These are phyloP conservation scores for Selenicereus undatus DNA, from an alignment of 148 eudicot species.

Conservation along the genomic window DNA sequence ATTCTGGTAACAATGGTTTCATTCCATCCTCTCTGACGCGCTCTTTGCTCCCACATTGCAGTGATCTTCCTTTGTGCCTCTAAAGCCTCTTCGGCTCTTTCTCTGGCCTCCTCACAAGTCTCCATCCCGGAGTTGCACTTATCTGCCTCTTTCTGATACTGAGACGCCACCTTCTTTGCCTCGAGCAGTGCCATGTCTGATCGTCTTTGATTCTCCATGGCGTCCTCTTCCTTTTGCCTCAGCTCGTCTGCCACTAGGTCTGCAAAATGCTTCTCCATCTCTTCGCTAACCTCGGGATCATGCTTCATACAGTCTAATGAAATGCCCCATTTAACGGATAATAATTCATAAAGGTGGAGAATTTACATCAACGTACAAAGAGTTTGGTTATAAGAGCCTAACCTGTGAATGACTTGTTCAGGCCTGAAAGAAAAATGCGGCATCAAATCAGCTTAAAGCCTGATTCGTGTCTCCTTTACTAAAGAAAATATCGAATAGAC, in stretches of 20 bases:
- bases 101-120: slow-evolving; percentile 74
- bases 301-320: slow-evolving; percentile 75
- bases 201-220: slow-evolving; percentile 58
- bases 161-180: slow-evolving; percentile 79
- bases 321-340: too few relatives aligned
- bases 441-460: neutral
- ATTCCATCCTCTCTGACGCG: slow-evolving; percentile 75
- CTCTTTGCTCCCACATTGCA: slow-evolving; percentile 71
- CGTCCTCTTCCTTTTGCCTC: slow-evolving; percentile 60
- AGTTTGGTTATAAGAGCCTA: neutral
- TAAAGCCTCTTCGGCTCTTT: slow-evolving; percentile 54
- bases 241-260: slow-evolving; percentile 69
- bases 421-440: neutral
- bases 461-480: too few relatives aligned
- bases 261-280: slow-evolving; percentile 48
- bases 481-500: too few relatives aligned
- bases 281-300: neutral
- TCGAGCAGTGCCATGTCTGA: slow-evolving; percentile 72
- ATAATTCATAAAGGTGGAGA: too few relatives aligned
- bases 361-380: too few relatives aligned
- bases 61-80: slow-evolving; percentile 48
- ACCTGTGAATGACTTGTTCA: neutral
- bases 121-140: slow-evolving; percentile 95
- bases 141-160: slow-evolving; percentile 86
- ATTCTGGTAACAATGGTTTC: neutral